Base-by-base conservation (phyloP, 2,329 filamentous ascomycete genomes). In the Penicillium sumatraense region DNA sequence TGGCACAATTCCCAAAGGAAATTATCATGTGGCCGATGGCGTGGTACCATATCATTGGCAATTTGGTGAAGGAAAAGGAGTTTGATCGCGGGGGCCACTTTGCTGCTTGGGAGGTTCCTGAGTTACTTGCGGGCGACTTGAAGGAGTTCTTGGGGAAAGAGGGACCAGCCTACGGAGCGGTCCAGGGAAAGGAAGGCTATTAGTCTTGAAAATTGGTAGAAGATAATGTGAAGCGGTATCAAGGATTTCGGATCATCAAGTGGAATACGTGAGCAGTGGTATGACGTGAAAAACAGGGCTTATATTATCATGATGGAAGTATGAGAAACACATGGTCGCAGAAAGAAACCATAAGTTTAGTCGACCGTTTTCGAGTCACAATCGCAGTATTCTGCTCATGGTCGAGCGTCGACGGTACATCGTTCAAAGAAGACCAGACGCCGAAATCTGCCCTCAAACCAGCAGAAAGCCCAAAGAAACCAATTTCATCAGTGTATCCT, bases 1-100 rank as follows among this genome's bases (percentile, higher is more conserved):
- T 85, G 27, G 78, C 77, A 11, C 75, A 81, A 66, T 80, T 81
- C 54, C 82, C 81, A 2, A 70, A 70, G 41, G 83, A 86, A 61
- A 50, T 86, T 23, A 68, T 69, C 2, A 72, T 80, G 38, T 70
- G 81, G 58, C 83, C 83, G 2, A 73, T 71, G 51, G 70, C 73
- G 2, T 86, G 82, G 82, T 78, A 71, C 5, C 69, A 72, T 18
- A 80, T 78, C 5, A 69, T 85, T 42, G 83, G 80, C 46, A 71
- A 77, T 18, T 77, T 86, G 2, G 82, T 83, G 2, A 77, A 77
- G 45, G 74, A 81, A 60, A 78, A 71, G 9, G 68, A 75, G 20
- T 75, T 77, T 63, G 72, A 78, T 11, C 68, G 67, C 9, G 81
- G 81, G 4, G 81, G 81, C 0, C 81, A 83, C 69, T 84, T 83